Base-by-base conservation (phyloP, 192 early-diverging fungal genomes). In the Pecoramyces ruminantium region DNA sequence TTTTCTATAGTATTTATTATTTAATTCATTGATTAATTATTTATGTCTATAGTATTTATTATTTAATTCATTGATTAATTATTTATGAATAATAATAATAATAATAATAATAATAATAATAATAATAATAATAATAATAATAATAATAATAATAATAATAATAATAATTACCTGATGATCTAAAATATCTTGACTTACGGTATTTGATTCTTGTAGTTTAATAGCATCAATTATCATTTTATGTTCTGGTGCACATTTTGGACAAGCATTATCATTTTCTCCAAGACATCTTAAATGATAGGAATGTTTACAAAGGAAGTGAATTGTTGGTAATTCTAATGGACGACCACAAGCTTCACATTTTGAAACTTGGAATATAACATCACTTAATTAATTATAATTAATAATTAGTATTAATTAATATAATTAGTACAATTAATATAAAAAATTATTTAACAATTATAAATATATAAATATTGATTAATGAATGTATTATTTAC, bases 291-390 rank as follows among this genome's bases (percentile, higher is more conserved):
- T 85, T 82, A 95, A 92, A 85, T 99, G 97, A 83, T 93, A 99
- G 77, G 95, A 94, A 82, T 99, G 97, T 81, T 93, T 90, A 87
- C 97, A 99, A 82, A 97, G 83, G 84, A 97, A 99, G 81, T 97
- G 95, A 0, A 99, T 88, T 30, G 93, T 92, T 0, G 97, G 97
- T 80, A 99, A 82, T 79, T 99, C 96, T 38, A 99, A 83, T 77
- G 88, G 89, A 92, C 93, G 82, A 92, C 91, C 83, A 83, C 82
- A n/a, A 28, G 89, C 89, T 21, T 87, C 86, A 58, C 84, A 84
- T 67, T 84, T 84, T 18, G 81, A 84, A 9, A 29, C 84, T 28
- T 40, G 28, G 51, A 84, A 51, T 25, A 42, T 78, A 17, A 84
- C 83, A 34, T 82, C 78, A 29, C 83, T 34, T 34, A 6, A 34